Evolutionary conservation across 257 asterid genomes (phyloP).

Genomic region (Phtheirospermum japonicum): DNA sequence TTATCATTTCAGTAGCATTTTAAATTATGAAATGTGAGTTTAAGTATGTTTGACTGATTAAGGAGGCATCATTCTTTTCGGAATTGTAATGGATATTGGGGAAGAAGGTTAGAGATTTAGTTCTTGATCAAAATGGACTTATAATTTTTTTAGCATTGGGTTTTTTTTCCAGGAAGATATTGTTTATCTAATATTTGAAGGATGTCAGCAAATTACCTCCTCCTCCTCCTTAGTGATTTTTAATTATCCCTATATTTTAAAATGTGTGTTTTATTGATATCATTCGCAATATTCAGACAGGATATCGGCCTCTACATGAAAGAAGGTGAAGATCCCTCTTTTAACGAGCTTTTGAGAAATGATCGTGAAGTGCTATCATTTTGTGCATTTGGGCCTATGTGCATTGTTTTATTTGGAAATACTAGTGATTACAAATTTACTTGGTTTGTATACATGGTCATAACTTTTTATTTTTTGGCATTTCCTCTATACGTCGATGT

Average conservation of each 20-base stretch:
- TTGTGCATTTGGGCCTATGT: constrained; percentile 48
- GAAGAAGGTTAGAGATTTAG: too few species aligned
- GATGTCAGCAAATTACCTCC: too few species aligned
- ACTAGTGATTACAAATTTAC: constrained; percentile 2
- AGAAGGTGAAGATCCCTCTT: constrained; percentile 72
- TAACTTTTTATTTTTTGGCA: neutral
- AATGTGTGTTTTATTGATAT: constrained; percentile 5
- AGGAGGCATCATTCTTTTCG: neutral
- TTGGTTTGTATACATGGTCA: constrained; percentile 7
- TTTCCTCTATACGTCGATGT: neutral
- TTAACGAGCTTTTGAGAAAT: constrained; percentile 75
- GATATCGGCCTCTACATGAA: constrained; percentile 79
- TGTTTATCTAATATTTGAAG: too few species aligned
- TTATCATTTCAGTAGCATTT: neutral
- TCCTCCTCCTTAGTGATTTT: too few species aligned
- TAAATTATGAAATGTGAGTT: neutral
- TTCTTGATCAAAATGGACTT: too few species aligned
- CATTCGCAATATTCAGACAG: constrained; percentile 40
- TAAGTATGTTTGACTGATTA: neutral
- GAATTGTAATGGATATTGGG: neutral
- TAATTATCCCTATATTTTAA: neutral
- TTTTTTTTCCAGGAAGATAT: too few species aligned
- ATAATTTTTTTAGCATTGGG: too few species aligned
- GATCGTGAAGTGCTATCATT: too few species aligned
- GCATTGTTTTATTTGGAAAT: constrained; percentile 4